Conservation (phyloP, 495 filamentous ascomycete species). For the Neurospora discreta region DNA sequence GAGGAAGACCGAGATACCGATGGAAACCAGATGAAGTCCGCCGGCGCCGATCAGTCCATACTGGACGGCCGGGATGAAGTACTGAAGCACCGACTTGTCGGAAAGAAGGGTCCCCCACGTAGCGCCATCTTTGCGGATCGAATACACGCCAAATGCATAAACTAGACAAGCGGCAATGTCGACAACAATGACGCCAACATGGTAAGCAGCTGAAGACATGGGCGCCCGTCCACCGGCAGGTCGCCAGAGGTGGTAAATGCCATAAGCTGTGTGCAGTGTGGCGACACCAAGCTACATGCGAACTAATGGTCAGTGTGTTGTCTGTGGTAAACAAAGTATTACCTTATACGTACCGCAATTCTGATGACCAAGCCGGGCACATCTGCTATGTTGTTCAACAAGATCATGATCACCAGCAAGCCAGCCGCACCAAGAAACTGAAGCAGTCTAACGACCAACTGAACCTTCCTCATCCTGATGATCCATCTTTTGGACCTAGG, state of each 20-base stretch:
- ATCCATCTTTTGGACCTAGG: constrained; percentile 56
- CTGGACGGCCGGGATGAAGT: constrained; percentile 53
- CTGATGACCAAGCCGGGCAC: constrained; percentile 64
- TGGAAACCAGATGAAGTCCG: constrained; percentile 57
- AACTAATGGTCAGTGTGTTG: not conserved
- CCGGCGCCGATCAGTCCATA: constrained; percentile 48
- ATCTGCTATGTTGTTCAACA: constrained; percentile 51
- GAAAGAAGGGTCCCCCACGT: constrained; percentile 55
- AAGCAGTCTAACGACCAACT: constrained; percentile 53
- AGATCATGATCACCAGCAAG: constrained; percentile 59
- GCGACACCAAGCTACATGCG: constrained; percentile 53
- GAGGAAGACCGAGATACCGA: constrained; percentile 59
- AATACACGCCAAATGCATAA: constrained; percentile 58
- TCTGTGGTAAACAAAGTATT: not conserved
- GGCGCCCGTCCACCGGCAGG: constrained; percentile 57
- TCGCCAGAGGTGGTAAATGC: constrained; percentile 61
- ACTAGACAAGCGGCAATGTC: constrained; percentile 67
- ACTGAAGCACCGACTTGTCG: constrained; percentile 31
- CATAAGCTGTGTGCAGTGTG: constrained; percentile 59
- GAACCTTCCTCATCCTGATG: constrained; percentile 49
- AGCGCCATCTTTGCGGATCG: constrained; percentile 39
- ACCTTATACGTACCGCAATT: constrained; percentile 50
- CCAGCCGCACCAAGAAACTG: constrained; percentile 59
- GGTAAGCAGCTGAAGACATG: constrained; percentile 71
- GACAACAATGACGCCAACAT: constrained; percentile 62